phyloP scores from a whole-genome alignment of 768 basidiomycete genomes.

The Lepiota brunneoincarnata region DNA sequence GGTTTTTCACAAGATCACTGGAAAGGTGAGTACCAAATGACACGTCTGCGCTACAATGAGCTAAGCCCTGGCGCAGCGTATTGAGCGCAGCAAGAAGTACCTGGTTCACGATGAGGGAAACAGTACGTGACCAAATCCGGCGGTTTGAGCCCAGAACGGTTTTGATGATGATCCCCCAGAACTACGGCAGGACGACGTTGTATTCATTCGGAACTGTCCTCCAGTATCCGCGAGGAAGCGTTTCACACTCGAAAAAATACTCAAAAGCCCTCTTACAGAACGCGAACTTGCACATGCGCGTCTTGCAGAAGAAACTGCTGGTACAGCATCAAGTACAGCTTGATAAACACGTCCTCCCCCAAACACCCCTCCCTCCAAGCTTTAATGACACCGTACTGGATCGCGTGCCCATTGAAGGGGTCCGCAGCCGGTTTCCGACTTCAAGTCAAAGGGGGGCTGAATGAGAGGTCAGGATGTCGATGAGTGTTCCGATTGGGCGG shows the following conservation, averaged over 20 bases:
- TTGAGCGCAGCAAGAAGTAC: constrained; percentile 76
- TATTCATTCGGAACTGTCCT: constrained; percentile 78
- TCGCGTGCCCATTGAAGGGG: background rate
- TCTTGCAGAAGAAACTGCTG: constrained; percentile 15
- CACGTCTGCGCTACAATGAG: background rate
- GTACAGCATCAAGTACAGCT: constrained; percentile 14
- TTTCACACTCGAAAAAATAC: constrained; percentile 65
- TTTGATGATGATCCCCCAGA: constrained; percentile 33
- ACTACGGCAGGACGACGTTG: constrained; percentile 66
- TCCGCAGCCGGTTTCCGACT: background rate
- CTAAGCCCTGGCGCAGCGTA: constrained; percentile 42
- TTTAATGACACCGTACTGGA: background rate
- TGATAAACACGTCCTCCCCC: background rate
- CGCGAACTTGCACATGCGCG: constrained; percentile 39
- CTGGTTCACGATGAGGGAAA: constrained; percentile 74
- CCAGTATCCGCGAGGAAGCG: constrained; percentile 78
- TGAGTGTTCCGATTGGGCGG: constrained; percentile 22
- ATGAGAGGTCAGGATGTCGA: constrained; percentile 2
- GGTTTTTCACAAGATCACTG: constrained; percentile 69
- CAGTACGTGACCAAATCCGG: constrained; percentile 39
- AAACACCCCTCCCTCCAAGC: background rate
- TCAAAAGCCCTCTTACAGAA: constrained; percentile 68
- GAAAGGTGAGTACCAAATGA: constrained; percentile 54
- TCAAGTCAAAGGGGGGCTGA: background rate
- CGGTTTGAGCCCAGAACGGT: background rate